Base-by-base conservation (phyloP, 345 rosid genomes). In the Litchi chinensis region DNA sequence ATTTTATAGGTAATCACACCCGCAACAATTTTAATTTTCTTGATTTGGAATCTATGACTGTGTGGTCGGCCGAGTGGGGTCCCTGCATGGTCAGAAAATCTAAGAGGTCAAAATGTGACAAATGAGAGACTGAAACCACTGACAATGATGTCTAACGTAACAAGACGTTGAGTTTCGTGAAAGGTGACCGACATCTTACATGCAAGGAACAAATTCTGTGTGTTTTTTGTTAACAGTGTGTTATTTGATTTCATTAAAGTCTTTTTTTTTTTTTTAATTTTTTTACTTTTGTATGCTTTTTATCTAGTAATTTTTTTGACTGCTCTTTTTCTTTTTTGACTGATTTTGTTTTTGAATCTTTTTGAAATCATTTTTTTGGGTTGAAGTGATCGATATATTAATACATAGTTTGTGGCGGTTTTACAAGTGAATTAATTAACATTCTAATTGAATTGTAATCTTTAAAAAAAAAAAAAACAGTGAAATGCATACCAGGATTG, bases 111-210 rank as follows among this genome's bases (percentile, higher is more conserved):
- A 54, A 54, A 43, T 46, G 52, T 41, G 65, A 59, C 70, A 44
- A n/a, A 21, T 62, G 39, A 18, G 57, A n/a, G 22, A 18, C 44
- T 18, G 39, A 41, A 66, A 68, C 59, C 50, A 21, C 71, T 57
- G 75, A 75, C 79, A 18, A n/a, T 60, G 71, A 59, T 66, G 71
- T 80, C 43, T 77, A 74, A 64, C 70, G 64, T 69, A 65, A 80
- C 81, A 57, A 39, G 50, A 48, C 76, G 50, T 80, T 65, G 82
- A 83, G 60, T 26, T 41, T 56, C 79, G 83, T 70, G 83, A 80
- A 83, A 83, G 82, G 59, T 70, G 8, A 74, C 84, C 65, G 76
- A 77, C 82, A 74, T 75, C n/a, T 7, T 12, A 32, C 71, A 48
- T 60, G 71, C 63, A 74, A 70, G 28, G 19, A n/a, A 54, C 59